Evolutionary conservation across 1,139 yeast genomes (phyloP).

Genomic region (Yamadazyma buinensis): DNA sequence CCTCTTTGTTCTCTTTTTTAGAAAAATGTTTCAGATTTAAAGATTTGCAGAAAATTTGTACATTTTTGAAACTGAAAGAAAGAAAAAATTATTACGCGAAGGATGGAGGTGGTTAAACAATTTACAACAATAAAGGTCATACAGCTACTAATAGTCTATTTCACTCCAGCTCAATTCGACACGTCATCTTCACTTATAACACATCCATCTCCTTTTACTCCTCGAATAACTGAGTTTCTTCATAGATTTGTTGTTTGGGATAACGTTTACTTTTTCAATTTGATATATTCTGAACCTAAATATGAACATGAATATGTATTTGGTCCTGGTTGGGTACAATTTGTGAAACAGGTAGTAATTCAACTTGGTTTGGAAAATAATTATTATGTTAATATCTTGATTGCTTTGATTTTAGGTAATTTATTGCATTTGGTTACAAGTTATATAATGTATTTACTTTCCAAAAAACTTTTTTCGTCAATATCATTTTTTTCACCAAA

Average conservation of each 20-base stretch:
- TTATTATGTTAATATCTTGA: slow-evolving; percentile 42
- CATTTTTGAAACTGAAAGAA: too few relatives aligned
- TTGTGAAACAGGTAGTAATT: slow-evolving; percentile 28
- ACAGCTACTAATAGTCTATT: slow-evolving; percentile 28
- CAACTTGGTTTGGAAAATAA: slow-evolving; percentile 20
- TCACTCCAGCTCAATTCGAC: slow-evolving; percentile 37
- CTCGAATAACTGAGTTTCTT: slow-evolving; percentile 16
- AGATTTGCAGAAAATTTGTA: too few relatives aligned
- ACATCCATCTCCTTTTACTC: slow-evolving; percentile 5
- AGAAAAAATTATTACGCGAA: too few relatives aligned
- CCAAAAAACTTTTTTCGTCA: slow-evolving; percentile 31
- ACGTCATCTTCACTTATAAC: slow-evolving; percentile 33
- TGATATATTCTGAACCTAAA: slow-evolving; percentile 46
- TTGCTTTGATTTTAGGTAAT: slow-evolving; percentile 49
- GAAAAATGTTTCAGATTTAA: too few relatives aligned
- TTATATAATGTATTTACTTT: slow-evolving; percentile 48
- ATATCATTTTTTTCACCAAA: slow-evolving; percentile 16
- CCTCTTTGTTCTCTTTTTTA: too few relatives aligned
- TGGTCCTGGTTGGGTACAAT: slow-evolving; percentile 70
- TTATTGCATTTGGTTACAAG: slow-evolving; percentile 48
- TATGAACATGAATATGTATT: slow-evolving; percentile 93
- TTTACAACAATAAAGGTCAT: slow-evolving; percentile 25
- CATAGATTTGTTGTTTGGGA: slow-evolving; percentile 78
- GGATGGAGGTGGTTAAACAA: slow-evolving; percentile 11
- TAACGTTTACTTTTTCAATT: slow-evolving; percentile 66